Conservation (phyloP, 164 flowering plant species). For the Cinnamomum chago region DNA sequence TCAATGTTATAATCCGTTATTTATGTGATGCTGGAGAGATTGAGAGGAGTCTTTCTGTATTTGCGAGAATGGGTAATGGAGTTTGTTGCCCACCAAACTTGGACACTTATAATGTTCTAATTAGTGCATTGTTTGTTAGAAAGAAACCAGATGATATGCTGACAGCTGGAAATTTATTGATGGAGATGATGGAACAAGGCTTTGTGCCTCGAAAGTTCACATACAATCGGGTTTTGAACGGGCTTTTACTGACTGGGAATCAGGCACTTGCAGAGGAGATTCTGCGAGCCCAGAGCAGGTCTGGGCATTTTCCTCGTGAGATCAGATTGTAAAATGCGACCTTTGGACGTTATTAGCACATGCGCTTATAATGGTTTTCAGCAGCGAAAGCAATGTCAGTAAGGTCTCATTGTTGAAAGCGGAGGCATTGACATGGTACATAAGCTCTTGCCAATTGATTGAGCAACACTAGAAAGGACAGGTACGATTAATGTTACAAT, state of each 20-base stretch:
- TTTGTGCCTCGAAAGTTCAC: constrained; percentile 68
- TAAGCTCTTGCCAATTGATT: too few species aligned
- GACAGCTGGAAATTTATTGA: constrained; percentile 75
- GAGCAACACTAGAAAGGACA: too few species aligned
- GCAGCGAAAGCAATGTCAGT: too few species aligned
- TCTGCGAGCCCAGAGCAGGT: constrained; percentile 57
- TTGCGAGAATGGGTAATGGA: constrained; percentile 55
- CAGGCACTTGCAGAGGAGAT: constrained; percentile 81
- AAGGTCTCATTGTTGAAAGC: too few species aligned
- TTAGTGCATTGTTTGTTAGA: constrained; percentile 77
- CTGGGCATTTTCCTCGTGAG: constrained; percentile 54
- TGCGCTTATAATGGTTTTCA: too few species aligned
- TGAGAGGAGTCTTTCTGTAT: constrained; percentile 60
- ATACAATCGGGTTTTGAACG: constrained; percentile 73
- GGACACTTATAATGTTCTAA: constrained; percentile 80
- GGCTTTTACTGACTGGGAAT: constrained; percentile 76
- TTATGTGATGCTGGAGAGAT: constrained; percentile 74
- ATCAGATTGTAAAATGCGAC: constrained; percentile 42
- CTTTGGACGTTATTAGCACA: too few species aligned
- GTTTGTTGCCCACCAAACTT: constrained; percentile 68
- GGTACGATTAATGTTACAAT: too few species aligned
- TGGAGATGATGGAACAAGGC: constrained; percentile 88
- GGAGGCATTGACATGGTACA: too few species aligned
- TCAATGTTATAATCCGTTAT: constrained; percentile 66
- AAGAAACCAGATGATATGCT: constrained; percentile 70